Conservation (phyloP, 345 rosid species). For the Salix purpurea region DNA sequence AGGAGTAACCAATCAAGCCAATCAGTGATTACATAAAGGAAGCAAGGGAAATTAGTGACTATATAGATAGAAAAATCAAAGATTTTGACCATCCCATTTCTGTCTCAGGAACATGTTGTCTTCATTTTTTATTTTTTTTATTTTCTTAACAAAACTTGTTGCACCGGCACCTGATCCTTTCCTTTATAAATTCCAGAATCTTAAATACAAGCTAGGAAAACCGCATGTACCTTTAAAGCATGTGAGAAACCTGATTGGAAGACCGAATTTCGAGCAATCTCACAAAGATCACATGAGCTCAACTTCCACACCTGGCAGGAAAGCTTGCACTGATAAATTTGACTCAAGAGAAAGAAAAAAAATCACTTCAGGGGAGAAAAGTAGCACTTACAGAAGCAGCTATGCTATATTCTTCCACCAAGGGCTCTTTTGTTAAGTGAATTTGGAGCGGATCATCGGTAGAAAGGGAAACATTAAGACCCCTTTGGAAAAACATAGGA, state of each 20-base stretch:
- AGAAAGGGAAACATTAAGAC: conserved; percentile 94
- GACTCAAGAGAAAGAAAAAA: background rate
- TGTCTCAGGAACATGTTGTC: no score
- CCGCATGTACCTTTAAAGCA: conserved; percentile 70
- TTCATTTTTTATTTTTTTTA: background rate
- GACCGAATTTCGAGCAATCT: conserved; percentile 99
- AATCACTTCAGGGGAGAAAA: background rate
- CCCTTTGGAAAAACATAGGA: conserved; percentile 85
- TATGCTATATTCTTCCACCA: conserved; percentile 97
- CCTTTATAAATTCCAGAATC: conserved; percentile 10
- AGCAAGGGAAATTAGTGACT: background rate
- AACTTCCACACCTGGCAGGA: conserved; percentile 81
- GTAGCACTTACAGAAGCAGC: conserved; percentile 85
- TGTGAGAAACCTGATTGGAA: conserved; percentile 98
- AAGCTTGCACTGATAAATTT: conserved; percentile 1
- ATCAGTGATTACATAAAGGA: background rate
- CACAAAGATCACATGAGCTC: conserved; percentile 95
- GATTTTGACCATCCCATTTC: background rate
- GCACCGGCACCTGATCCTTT: background rate
- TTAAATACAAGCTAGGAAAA: background rate
- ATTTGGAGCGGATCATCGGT: conserved; percentile 98
- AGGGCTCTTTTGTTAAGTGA: conserved; percentile 93
- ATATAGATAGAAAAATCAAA: background rate
- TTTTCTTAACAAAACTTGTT: background rate
- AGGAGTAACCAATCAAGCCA: background rate